Evolutionary conservation across 202 grass and related monocot genomes (phyloP), one percentile per base, ranked within the genome.

Genomic region (Miscanthus sacchariflorus): DNA sequence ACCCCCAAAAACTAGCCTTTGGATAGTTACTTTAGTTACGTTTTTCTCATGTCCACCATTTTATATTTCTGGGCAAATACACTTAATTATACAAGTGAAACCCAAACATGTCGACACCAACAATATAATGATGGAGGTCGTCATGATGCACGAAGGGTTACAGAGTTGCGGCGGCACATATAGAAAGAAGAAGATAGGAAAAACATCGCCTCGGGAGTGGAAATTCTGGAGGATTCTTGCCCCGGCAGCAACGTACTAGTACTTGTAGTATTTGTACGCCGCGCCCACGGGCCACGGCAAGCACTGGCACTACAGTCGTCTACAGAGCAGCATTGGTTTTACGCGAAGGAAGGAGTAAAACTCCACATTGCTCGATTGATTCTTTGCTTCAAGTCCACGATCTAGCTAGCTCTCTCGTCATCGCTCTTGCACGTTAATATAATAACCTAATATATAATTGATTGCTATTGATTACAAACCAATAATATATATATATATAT

Each of bases 381-480:
- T 89, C 86, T 54, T 91, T 89, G 83, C 90, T 91, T 92, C 82
- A 86, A 83, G 76, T 50, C 84, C 85, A 93, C 87, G 87, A 49
- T 81, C 27, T 18, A 18, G 13, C 3, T 27, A 15, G 12, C n/a
- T 28, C 71, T 71, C 24, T 84, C 38, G 21, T 84, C 25, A 30
- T 76, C 61, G 79, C n/a, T 63, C 46, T 7, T 24, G 59, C 81
- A 79, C 30, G 68, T 45, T 23, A 30, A 30, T 30, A 30, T 30
- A 30, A 30, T 30, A 30, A 30, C 28, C 28, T 30, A 30, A 30
- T 30, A 30, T 30, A 30, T 30, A 30, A 30, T 30, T 30, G 28
- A 30, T 30, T 30, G 28, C 28, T 30, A 30, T 30, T 30, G 28
- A 30, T 30, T 30, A 30, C 28, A 30, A 30, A 30, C 28, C 28